Percentiles rank a stretch among this genome's conserved stretches.
These are phyloP conservation scores for Trichoderma arundinaceum DNA, from an alignment of 2,329 filamentous ascomycete species.

Conservation along the genomic window DNA sequence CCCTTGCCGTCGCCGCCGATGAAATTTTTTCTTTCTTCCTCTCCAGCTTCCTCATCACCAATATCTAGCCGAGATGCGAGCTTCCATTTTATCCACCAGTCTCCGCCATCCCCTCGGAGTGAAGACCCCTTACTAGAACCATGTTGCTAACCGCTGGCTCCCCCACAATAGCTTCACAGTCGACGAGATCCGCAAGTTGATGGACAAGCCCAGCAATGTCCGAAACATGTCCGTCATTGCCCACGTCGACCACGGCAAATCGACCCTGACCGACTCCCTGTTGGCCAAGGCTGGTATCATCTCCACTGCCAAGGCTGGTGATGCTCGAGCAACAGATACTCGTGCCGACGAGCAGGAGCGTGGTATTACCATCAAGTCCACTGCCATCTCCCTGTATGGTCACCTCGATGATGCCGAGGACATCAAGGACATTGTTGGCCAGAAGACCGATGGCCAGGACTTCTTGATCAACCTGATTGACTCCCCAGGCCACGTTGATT, in stretches of 20 bases:
- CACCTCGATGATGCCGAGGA: slow-evolving; percentile 81
- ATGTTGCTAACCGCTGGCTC: slow-evolving; percentile 41
- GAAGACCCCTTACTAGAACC: slow-evolving; percentile 27
- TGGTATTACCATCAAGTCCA: slow-evolving; percentile 99
- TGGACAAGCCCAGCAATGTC: slow-evolving; percentile 80
- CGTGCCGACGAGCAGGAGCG: slow-evolving; percentile 98
- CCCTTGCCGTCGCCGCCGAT: slow-evolving; percentile 7
- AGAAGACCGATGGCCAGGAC: slow-evolving; percentile 88
- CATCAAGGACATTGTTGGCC: slow-evolving; percentile 89
- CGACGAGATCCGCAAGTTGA: slow-evolving; percentile 82
- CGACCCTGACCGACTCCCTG: slow-evolving; percentile 98
- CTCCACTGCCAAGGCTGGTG: slow-evolving; percentile 95
- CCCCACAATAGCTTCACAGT: slow-evolving; percentile 83
- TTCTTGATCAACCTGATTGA: slow-evolving; percentile 99
- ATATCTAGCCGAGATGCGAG: neutral
- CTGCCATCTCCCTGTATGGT: slow-evolving; percentile 97
- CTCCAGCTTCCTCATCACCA: neutral
- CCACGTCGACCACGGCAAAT: slow-evolving; percentile 99
- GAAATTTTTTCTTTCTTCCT: slow-evolving; percentile 19
- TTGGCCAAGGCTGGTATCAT: slow-evolving; percentile 99
- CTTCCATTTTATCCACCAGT: neutral
- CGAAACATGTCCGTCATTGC: slow-evolving; percentile 99
- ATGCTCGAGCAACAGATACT: slow-evolving; percentile 95
- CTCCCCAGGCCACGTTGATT: slow-evolving; percentile 99
- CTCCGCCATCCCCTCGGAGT: slow-evolving; percentile 25